Percentiles rank a stretch among this genome's conserved stretches.
phyloP scores from a whole-genome alignment of 2,329 filamentous ascomycete genomes.

The Fusarium incarnatum region DNA sequence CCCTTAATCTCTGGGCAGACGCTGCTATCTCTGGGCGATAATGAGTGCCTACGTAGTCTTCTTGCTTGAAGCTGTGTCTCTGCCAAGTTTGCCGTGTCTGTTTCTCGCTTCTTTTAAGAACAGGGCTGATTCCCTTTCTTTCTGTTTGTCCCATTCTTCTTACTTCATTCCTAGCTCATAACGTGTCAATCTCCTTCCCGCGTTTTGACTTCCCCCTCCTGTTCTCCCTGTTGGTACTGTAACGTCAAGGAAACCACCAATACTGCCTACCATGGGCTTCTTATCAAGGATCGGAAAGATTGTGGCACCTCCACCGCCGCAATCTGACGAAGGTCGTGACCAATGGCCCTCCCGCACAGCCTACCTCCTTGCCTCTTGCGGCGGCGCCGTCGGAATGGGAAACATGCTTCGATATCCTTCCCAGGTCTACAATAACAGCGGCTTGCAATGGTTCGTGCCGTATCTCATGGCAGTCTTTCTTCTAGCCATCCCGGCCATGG shows the following conservation, averaged over 20 bases:
- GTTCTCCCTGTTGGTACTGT: not conserved
- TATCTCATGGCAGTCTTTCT: constrained; percentile 13
- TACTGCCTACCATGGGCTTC: not conserved
- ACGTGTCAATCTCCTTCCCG: not conserved
- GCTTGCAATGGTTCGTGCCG: constrained; percentile 2
- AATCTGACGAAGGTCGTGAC: not conserved
- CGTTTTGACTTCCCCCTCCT: not conserved
- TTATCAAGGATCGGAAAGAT: not conserved
- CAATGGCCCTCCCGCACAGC: not conserved
- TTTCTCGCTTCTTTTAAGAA: not conserved
- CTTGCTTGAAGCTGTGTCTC: not conserved
- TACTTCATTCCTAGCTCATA: not conserved
- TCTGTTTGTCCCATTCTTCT: not conserved
- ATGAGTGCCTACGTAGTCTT: not conserved
- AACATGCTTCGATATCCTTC: constrained; percentile 13
- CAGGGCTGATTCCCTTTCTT: not conserved
- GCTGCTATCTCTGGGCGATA: not conserved
- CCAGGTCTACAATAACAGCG: constrained; percentile 4
- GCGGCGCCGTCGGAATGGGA: constrained; percentile 3
- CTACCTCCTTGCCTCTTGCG: not conserved
- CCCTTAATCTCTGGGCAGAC: not conserved
- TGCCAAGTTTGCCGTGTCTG: not conserved
- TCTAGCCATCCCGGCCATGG: constrained; percentile 63
- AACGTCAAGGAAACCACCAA: not conserved
- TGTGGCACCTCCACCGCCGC: not conserved